phyloP scores from a whole-genome alignment of 441 rosid genomes.

The Aquilaria agallochum region DNA sequence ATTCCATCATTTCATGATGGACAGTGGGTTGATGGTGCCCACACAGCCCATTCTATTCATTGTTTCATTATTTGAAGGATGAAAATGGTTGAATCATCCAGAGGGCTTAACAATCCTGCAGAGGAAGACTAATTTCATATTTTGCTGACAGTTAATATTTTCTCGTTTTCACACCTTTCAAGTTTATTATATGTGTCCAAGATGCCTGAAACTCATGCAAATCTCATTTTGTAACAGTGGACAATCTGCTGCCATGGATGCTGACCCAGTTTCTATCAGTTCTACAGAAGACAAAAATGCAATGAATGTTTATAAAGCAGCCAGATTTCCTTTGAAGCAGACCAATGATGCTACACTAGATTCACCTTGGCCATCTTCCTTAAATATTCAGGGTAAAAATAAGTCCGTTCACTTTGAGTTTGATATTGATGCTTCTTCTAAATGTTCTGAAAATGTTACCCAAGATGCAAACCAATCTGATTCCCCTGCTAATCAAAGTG shows the following conservation, averaged over 20 bases:
- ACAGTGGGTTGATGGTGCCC: no score
- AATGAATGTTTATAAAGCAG: conserved; percentile 23
- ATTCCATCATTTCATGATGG: no score
- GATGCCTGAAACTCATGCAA: conserved; percentile 3
- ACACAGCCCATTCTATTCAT: no score
- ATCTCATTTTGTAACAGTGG: conserved; percentile 40
- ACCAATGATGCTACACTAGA: conserved; percentile 16
- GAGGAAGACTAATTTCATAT: no score
- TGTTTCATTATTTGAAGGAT: no score
- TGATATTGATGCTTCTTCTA: conserved; percentile 39
- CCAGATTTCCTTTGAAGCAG: conserved; percentile 19
- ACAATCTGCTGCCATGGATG: conserved; percentile 16
- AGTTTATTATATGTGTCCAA: no score
- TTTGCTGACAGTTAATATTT: no score
- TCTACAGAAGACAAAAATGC: conserved; percentile 34
- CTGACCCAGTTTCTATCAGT: conserved; percentile 29
- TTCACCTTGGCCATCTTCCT: conserved; percentile 26
- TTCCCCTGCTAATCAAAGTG: conserved; percentile 26
- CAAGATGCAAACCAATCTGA: conserved; percentile 29
- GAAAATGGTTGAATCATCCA: no score
- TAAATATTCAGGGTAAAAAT: conserved; percentile 34
- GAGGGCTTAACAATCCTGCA: no score
- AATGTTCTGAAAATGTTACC: conserved; percentile 34
- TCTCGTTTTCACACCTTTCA: no score
- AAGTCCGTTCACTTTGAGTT: conserved; percentile 81